Conservation (phyloP, 2,329 filamentous ascomycete species). For the Coniochaeta sp. region DNA sequence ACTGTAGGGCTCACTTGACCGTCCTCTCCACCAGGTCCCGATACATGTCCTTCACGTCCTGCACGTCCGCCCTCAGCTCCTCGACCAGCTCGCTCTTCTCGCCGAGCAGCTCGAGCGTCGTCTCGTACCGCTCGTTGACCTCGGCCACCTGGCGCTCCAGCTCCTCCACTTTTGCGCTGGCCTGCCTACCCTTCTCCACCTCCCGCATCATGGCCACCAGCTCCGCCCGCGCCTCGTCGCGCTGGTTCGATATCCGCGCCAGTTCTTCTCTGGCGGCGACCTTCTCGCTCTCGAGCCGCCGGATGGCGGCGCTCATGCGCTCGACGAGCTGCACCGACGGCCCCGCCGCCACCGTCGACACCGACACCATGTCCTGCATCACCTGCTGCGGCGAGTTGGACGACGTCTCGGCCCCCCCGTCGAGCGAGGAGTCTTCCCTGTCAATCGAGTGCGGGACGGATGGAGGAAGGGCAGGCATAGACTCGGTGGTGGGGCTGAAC, state of each 20-base stretch:
- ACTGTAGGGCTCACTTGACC: conserved; percentile 32
- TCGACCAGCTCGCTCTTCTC: conserved; percentile 96
- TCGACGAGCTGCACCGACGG: conserved; percentile 94
- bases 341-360: conserved; percentile 82
- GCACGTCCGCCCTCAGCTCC: conserved; percentile 80
- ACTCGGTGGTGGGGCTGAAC: conserved; percentile 42
- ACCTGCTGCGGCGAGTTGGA: conserved; percentile 57
- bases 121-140: conserved; percentile 75
- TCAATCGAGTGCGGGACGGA: conserved; percentile 34
- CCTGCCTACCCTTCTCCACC: conserved; percentile 60
- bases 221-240: conserved; percentile 86
- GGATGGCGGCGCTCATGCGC: conserved; percentile 88
- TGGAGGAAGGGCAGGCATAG: conserved; percentile 30
- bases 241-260: conserved; percentile 68
- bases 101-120: conserved; percentile 86
- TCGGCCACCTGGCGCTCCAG: conserved; percentile 62
- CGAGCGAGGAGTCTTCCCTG: conserved; percentile 35
- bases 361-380: conserved; percentile 78
- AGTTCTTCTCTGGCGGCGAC: conserved; percentile 84
- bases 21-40: conserved; percentile 84
- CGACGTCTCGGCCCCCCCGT: conserved; percentile 42
- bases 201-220: conserved; percentile 89
- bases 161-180: conserved; percentile 51
- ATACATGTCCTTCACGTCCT: conserved; percentile 94
- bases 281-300: conserved; percentile 85